Evolutionary conservation across 495 filamentous ascomycete genomes (phyloP).

Genomic region (Pyrenula massariospora): DNA sequence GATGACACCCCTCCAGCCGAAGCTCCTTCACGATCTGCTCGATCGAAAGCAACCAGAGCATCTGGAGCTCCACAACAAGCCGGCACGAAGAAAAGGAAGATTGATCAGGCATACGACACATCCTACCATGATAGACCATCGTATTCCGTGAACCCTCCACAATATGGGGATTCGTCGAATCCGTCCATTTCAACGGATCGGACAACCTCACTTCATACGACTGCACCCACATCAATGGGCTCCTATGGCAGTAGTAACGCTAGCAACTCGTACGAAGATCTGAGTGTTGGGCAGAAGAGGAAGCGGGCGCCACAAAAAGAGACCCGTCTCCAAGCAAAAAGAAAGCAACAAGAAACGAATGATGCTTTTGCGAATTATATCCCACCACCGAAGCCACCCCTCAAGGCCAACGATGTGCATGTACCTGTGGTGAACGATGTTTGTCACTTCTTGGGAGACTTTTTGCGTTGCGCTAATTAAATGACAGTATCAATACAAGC

Average conservation of each 20-base stretch:
- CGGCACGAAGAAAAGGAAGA: slow-evolving; percentile 51
- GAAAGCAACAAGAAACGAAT: slow-evolving; percentile 53
- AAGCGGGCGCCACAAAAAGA: slow-evolving; percentile 73
- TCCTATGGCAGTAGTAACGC: slow-evolving; percentile 56
- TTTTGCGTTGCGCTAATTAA: slow-evolving; percentile 1
- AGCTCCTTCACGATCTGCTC: slow-evolving; percentile 2
- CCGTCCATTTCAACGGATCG: slow-evolving; percentile 73
- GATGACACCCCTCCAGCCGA: slow-evolving; percentile 61
- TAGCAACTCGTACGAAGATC: slow-evolving; percentile 43
- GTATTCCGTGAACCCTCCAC: slow-evolving; percentile 62
- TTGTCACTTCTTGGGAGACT: slow-evolving; percentile 25
- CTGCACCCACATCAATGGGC: slow-evolving; percentile 79
- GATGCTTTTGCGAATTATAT: slow-evolving; percentile 70
- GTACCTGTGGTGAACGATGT: slow-evolving; percentile 78
- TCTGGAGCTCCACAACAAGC: slow-evolving; percentile 34
- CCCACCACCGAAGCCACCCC: slow-evolving; percentile 74
- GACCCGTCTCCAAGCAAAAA: slow-evolving; percentile 68
- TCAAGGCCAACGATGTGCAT: slow-evolving; percentile 84
- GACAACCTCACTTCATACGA: slow-evolving; percentile 77
- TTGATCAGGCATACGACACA: slow-evolving; percentile 52
- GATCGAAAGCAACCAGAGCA: slow-evolving; percentile 9
- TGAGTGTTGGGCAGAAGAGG: slow-evolving; percentile 65
- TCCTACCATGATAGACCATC: slow-evolving; percentile 48
- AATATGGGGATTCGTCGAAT: slow-evolving; percentile 51
- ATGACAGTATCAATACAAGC: slow-evolving; percentile 28